Conservation (phyloP, 306 rosid genomes). For the Lupinus albus region DNA sequence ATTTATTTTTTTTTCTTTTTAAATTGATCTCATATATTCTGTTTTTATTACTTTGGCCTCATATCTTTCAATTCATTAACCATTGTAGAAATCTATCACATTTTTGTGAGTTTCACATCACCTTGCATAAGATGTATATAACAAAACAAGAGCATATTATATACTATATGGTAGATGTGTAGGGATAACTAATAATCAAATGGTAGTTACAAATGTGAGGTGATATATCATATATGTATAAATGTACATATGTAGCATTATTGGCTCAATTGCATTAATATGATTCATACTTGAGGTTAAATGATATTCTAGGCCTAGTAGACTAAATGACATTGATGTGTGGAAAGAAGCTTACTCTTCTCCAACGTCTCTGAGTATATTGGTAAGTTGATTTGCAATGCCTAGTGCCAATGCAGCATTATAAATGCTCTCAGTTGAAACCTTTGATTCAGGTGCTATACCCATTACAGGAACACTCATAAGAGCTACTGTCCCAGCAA, state of each 20-base stretch:
- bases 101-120: no score
- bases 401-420: slow-evolving; percentile 95
- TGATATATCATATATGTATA: background rate
- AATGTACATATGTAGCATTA: no score
- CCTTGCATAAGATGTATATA: no score
- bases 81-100: no score
- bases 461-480: slow-evolving; percentile 99
- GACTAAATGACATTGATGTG: background rate
- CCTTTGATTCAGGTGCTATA: slow-evolving; percentile 71
- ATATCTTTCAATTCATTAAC: no score
- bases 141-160: no score
- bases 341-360: slow-evolving; percentile 76
- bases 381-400: slow-evolving; percentile 95
- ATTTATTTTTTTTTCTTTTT: no score
- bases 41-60: no score
- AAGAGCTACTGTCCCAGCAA: slow-evolving; percentile 97
- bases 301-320: background rate
- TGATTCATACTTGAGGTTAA: background rate
- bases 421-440: slow-evolving; percentile 77
- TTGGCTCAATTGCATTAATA: background rate
- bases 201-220: background rate
- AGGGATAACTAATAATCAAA: no score
- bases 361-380: slow-evolving; percentile 96
- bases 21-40: background rate
- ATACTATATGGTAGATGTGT: no score